Base-by-base conservation (phyloP, 306 rosid genomes). In the Corylus avellana region DNA sequence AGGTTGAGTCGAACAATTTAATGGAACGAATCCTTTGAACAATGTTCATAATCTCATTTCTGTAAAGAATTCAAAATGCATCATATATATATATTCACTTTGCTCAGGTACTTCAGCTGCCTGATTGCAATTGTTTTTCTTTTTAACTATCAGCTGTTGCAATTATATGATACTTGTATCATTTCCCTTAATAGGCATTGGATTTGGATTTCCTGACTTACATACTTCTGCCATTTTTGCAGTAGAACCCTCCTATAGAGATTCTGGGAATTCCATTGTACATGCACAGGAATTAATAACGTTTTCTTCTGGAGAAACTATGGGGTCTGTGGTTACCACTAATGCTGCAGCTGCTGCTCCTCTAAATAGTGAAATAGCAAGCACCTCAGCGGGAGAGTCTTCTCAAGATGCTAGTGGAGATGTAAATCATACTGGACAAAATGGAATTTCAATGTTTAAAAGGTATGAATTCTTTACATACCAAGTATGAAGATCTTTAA, bases 361-460 rank as follows among this genome's bases (percentile, higher is more conserved):
- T 67, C 37, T 37, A 13, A 79, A 69, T 67, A 85, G 73, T 54
- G 90, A 80, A 84, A 69, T 71, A 75, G 12, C 81, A 64, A 80
- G 84, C 49, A 46, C 79, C 57, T 68, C 88, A 22, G 53, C 75
- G 58, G 85, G 79, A 68, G 88, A 74, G 67, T 37, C 85, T 29
- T 80, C 88, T 46, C 79, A 72, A 72, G 80, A 20, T 81, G 63
- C 85, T 48, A 75, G 80, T 48, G 76, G 90, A 39, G 80, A 82
- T 51, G 76, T 85, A 29, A 88, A 77, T 81, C 48, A 32, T 17
- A 80, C 83, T 22, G 86, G 89, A 47, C 89, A 73, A 83, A 85
- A 78, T 78, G 89, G 97, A 83, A 83, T 93, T 83, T 87, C 98
- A 77, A 82, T 96, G 9, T 93, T 96, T 85, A 94, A 87, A 88